Conservation (phyloP, 805 yeast species). For the Starmerella sp. region DNA sequence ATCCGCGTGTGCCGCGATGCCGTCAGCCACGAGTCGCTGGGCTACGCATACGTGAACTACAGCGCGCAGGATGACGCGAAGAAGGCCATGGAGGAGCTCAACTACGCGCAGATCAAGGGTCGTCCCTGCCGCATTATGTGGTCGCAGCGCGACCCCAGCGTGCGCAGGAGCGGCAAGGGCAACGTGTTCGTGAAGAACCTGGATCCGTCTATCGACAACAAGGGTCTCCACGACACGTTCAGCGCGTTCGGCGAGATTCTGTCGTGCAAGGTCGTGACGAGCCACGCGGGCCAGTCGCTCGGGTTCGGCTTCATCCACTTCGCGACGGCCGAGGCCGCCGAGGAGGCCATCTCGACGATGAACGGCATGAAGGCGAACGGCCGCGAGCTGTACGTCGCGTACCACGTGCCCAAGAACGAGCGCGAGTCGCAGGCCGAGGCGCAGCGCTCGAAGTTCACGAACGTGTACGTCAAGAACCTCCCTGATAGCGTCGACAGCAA, state of each 20-base stretch:
- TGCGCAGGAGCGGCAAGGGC: conserved; percentile 90
- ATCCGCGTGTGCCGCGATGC: conserved; percentile 99
- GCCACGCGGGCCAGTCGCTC: conserved; percentile 79
- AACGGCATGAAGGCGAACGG: conserved; percentile 97
- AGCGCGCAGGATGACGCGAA: conserved; percentile 81
- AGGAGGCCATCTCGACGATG: conserved; percentile 89
- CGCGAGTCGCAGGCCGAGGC: conserved; percentile 89
- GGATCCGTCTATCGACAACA: conserved; percentile 97
- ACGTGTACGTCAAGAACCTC: conserved; percentile 88
- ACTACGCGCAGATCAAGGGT: conserved; percentile 88
- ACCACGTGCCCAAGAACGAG: conserved; percentile 83
- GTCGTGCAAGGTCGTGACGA: conserved; percentile 95
- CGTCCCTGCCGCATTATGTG: conserved; percentile 98
- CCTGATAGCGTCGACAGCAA: conserved; percentile 47
- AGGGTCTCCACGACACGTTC: conserved; percentile 96
- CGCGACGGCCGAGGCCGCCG: conserved; percentile 84
- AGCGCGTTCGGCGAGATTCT: conserved; percentile 90
- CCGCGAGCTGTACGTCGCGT: conserved; percentile 90
- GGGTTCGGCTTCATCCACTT: conserved; percentile 98
- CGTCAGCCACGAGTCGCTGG: conserved; percentile 88
- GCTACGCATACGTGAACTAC: conserved; percentile 97
- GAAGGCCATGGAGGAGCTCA: conserved; percentile 87
- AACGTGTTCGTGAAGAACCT: conserved; percentile 96
- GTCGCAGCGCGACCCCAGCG: conserved; percentile 97
- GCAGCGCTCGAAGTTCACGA: conserved; percentile 86